Conservation (phyloP, 306 rosid genomes). For the Trichosanthes truncata region DNA sequence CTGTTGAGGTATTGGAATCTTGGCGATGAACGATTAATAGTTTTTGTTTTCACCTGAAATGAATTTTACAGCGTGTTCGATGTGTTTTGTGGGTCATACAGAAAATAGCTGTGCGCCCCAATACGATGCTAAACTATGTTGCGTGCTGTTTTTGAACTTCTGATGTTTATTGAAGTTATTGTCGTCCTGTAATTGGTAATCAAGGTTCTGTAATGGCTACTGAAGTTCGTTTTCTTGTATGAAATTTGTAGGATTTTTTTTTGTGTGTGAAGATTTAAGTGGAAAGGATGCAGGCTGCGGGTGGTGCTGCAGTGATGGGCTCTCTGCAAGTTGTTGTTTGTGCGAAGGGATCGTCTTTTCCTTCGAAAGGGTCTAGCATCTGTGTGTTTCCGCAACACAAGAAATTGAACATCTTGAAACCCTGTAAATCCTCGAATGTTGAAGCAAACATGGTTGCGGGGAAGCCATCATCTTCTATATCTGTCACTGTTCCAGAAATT, state of each 20-base stretch:
- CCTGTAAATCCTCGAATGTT: conserved; percentile 30
- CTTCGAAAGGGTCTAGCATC: conserved; percentile 20
- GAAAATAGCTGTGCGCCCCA: not conserved
- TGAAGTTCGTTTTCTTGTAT: not conserved
- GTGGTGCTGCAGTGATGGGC: conserved; percentile 43
- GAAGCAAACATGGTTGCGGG: conserved; percentile 51
- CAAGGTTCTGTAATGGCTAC: not conserved
- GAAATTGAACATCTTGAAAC: conserved; percentile 26
- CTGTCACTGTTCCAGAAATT: conserved; percentile 38
- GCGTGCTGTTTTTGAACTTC: not conserved
- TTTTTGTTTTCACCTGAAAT: not conserved
- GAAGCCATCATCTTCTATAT: conserved; percentile 29
- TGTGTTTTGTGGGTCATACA: not conserved
- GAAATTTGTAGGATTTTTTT: not conserved
- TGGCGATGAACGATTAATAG: not conserved
- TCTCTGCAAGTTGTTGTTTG: conserved; percentile 47
- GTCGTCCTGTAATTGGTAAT: not conserved
- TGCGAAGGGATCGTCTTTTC: conserved; percentile 30
- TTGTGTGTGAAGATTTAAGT: not conserved
- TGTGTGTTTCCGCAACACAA: conserved; percentile 26
- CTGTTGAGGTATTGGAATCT: not conserved
- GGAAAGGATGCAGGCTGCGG: conserved; percentile 37
- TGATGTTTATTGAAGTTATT: not conserved
- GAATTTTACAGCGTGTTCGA: not conserved
- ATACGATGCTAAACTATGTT: not conserved